Conservation (phyloP, 139 green algal genomes). For the Chlorella vulgaris region DNA sequence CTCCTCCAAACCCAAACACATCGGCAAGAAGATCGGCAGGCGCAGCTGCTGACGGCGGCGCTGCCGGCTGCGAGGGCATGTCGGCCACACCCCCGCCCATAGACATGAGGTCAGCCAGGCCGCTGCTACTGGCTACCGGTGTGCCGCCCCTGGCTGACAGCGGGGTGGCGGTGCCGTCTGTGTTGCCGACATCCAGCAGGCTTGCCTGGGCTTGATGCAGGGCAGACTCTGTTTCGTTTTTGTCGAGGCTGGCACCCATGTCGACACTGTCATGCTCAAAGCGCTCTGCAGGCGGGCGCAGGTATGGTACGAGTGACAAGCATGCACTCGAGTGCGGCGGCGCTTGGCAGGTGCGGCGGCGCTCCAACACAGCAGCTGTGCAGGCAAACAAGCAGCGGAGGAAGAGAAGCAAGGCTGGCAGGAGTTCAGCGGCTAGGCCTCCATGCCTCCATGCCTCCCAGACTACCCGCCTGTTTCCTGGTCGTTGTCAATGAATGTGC, state of each 20-base stretch:
- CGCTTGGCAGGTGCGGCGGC: too few species aligned
- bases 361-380: too few species aligned
- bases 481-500: constrained; percentile 53
- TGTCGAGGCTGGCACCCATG: background rate
- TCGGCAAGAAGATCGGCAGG: too few species aligned
- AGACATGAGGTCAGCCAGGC: background rate
- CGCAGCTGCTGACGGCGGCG: background rate
- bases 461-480: background rate
- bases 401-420: background rate
- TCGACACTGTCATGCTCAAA: constrained; percentile 18
- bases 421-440: too few species aligned
- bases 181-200: constrained; percentile 34
- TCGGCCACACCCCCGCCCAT: background rate
- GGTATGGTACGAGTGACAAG: background rate
- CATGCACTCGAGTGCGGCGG: too few species aligned
- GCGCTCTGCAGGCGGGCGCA: constrained; percentile 13
- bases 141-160: background rate
- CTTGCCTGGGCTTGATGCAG: background rate
- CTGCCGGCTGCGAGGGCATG: background rate
- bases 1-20: constrained; percentile 11
- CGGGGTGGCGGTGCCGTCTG: background rate
- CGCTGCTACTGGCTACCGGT: background rate
- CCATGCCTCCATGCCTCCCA: background rate
- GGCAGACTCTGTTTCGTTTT: background rate
- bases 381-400: too few species aligned